These are phyloP conservation scores for Aspergillus fischeri DNA, from an alignment of 2,329 filamentous ascomycete species.

Conservation along the genomic window DNA sequence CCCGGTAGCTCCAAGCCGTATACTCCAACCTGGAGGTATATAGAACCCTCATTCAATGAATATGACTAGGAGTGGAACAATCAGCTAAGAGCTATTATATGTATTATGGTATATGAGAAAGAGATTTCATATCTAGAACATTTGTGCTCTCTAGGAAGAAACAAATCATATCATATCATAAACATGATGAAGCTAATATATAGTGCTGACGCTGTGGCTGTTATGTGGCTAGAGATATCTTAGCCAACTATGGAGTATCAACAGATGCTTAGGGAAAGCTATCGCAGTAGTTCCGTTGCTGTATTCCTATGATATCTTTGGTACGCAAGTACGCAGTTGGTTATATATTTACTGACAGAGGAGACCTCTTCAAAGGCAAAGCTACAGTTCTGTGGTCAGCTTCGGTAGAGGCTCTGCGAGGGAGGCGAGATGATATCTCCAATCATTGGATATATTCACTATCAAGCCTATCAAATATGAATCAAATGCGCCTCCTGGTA, in stretches of 20 bases:
- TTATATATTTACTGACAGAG: background rate
- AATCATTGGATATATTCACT: background rate
- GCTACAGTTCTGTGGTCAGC: background rate
- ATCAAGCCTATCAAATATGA: conserved; percentile 10
- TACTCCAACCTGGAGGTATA: background rate
- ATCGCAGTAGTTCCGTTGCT: too few relatives aligned
- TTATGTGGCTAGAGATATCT: background rate
- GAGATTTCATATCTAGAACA: background rate
- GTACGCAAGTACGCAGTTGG: background rate
- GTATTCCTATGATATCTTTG: too few relatives aligned
- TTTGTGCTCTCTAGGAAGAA: background rate
- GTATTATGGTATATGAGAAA: background rate
- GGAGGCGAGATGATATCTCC: background rate
- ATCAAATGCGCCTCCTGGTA: conserved; percentile 1
- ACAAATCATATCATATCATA: too few relatives aligned
- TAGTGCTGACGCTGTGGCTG: too few relatives aligned
- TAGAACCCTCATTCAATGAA: background rate
- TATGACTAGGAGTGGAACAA: background rate
- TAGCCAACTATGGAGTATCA: background rate
- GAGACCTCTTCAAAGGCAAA: background rate
- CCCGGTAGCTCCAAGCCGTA: background rate
- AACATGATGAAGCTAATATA: background rate
- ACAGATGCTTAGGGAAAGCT: too few relatives aligned
- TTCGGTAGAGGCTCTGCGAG: background rate
- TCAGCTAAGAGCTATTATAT: background rate